Percentiles rank a stretch among this genome's conserved stretches.
Conservation (phyloP, 768 basidiomycete genomes). For the Lentinula sp. region DNA sequence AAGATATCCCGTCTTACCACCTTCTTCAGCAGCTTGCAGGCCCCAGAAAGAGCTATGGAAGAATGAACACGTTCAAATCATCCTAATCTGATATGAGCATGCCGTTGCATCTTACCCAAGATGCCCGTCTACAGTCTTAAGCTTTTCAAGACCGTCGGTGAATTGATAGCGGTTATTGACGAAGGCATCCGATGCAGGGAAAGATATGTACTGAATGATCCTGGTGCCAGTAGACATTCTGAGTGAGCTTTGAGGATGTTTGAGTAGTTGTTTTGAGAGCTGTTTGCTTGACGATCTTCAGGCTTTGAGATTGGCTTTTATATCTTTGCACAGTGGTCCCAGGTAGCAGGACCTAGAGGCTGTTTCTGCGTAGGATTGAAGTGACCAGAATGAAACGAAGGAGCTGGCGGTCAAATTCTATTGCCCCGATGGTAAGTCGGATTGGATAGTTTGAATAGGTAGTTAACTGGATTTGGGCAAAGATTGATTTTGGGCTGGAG, state of each 20-base stretch:
- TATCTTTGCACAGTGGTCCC: neutral
- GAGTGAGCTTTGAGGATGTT: neutral
- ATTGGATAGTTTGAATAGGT: neutral
- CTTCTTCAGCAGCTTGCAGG: neutral
- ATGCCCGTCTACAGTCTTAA: neutral
- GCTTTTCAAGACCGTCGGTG: neutral
- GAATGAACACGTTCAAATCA: neutral
- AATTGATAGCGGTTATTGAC: neutral
- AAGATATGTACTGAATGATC: neutral
- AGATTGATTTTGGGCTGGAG: neutral
- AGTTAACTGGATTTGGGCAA: neutral
- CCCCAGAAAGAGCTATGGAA: conserved; percentile 1
- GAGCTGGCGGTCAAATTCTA: neutral
- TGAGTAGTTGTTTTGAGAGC: neutral
- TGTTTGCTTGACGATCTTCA: neutral
- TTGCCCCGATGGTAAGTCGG: neutral
- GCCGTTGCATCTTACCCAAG: neutral
- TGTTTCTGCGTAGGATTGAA: too few species aligned
- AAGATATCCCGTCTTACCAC: conserved; percentile 1
- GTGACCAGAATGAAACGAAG: neutral
- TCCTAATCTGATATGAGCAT: neutral
- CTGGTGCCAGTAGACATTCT: neutral
- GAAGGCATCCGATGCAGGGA: neutral
- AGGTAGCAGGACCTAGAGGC: neutral
- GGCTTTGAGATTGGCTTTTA: neutral